A percentile compares a stretch with the other conserved stretches of the same genome.
phyloP scores from a whole-genome alignment of 495 filamentous ascomycete species.

The Hapsidospora chrysogenum region DNA sequence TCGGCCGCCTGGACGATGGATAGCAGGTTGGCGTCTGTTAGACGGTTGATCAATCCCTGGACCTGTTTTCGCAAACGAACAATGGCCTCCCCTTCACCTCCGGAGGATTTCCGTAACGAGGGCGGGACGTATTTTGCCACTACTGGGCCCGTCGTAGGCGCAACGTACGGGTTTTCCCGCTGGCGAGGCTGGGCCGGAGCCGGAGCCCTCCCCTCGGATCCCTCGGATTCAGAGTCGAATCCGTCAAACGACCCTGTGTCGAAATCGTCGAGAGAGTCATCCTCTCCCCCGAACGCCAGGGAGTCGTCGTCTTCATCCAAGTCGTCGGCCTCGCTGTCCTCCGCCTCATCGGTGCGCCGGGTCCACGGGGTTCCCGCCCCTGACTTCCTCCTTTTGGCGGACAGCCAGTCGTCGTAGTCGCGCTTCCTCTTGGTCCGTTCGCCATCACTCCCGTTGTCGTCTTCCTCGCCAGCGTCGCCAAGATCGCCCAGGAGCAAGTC shows the following conservation, averaged over 20 bases:
- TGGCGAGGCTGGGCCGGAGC: slow-evolving; percentile 9
- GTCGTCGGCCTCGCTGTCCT: slow-evolving; percentile 13
- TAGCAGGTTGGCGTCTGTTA: slow-evolving; percentile 78
- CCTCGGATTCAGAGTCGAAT: slow-evolving; percentile 13
- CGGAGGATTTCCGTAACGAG: slow-evolving; percentile 47
- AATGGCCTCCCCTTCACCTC: slow-evolving; percentile 49
- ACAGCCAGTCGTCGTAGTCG: slow-evolving; percentile 35
- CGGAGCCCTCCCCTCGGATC: slow-evolving; percentile 2
- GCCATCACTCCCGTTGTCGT: slow-evolving; percentile 33
- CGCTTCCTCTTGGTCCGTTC: slow-evolving; percentile 52
- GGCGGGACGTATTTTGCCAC: slow-evolving; percentile 70
- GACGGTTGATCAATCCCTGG: slow-evolving; percentile 78
- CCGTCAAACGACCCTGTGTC: slow-evolving; percentile 20
- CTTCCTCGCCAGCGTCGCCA: slow-evolving; percentile 32
- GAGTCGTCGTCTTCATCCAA: slow-evolving; percentile 12
- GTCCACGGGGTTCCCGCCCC: slow-evolving; percentile 4
- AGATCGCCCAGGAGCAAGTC: slow-evolving; percentile 64
- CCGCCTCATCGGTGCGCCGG: slow-evolving; percentile 6
- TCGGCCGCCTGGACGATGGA: slow-evolving; percentile 68
- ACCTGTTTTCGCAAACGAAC: slow-evolving; percentile 57
- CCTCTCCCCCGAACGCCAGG: slow-evolving; percentile 17
- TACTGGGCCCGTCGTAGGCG: slow-evolving; percentile 19
- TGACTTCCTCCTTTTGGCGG: slow-evolving; percentile 29
- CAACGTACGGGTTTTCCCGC: slow-evolving; percentile 36
- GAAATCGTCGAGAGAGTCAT: slow-evolving; percentile 12